phyloP scores from a whole-genome alignment of 2,329 filamentous ascomycete species.

The Fusarium tanahbumbuense region DNA sequence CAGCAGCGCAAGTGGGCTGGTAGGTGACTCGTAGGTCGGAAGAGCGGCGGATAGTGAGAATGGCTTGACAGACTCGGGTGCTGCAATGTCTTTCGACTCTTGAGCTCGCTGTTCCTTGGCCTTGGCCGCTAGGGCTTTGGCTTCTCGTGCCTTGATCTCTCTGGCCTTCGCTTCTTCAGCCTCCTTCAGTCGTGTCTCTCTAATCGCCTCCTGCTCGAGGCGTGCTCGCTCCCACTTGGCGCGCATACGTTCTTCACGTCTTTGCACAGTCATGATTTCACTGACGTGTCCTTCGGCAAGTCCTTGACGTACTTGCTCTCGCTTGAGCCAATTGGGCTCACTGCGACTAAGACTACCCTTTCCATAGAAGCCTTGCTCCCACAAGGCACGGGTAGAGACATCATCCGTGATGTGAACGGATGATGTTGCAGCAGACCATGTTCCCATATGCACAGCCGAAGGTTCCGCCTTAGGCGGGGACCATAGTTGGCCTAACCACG shows the following conservation, averaged over 20 bases:
- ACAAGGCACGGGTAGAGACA: conserved; percentile 80
- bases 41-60: conserved; percentile 3
- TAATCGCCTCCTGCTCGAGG: conserved; percentile 84
- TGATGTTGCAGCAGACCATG: conserved; percentile 83
- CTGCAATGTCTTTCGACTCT: conserved; percentile 9
- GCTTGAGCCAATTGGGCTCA: conserved; percentile 91
- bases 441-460: conserved; percentile 73
- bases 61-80: conserved; percentile 7
- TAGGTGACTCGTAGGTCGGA: conserved; percentile 50
- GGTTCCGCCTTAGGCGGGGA: conserved; percentile 74
- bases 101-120: conserved; percentile 8
- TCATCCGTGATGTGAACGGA: conserved; percentile 87
- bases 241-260: conserved; percentile 82
- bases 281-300: conserved; percentile 75
- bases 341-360: conserved; percentile 93
- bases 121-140: conserved; percentile 29
- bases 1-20: conserved; percentile 60
- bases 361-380: conserved; percentile 98
- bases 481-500: conserved; percentile 80
- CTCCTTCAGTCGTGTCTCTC: conserved; percentile 69
- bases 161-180: conserved; percentile 48
- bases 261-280: conserved; percentile 80
- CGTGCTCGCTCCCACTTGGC: conserved; percentile 94
- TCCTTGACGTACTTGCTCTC: conserved; percentile 79
- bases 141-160: conserved; percentile 35